A percentile compares a stretch with the other conserved stretches of the same genome.
phyloP scores from a whole-genome alignment of 208 protist species.

The Leptomonas seymouri region DNA sequence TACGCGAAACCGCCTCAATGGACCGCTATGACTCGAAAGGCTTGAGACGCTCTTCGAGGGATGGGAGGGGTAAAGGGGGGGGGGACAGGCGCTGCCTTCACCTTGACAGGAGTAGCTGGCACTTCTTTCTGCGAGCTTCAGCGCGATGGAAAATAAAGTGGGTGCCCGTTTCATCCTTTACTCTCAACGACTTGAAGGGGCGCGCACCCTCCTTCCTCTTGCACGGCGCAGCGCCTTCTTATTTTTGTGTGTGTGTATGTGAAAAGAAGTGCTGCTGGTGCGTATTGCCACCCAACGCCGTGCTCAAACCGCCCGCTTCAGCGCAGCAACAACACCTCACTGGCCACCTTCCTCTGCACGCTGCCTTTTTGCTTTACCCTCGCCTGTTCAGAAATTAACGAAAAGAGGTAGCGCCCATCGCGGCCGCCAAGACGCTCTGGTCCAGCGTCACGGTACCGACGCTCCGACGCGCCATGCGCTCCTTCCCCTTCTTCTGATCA shows the following conservation, averaged over 20 bases:
- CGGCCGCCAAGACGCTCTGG: conserved; percentile 92
- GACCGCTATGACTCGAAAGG: too few relatives aligned
- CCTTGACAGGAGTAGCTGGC: too few relatives aligned
- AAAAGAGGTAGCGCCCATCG: conserved; percentile 78
- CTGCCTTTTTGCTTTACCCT: background rate
- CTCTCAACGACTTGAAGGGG: too few relatives aligned
- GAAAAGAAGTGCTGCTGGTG: background rate
- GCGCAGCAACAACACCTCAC: background rate
- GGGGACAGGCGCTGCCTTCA: too few relatives aligned
- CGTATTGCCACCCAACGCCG: background rate
- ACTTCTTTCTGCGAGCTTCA: too few relatives aligned
- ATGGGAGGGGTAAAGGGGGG: too few relatives aligned
- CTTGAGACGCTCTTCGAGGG: too few relatives aligned
- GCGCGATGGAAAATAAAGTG: too few relatives aligned
- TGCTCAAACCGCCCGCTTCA: background rate
- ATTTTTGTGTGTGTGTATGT: background rate
- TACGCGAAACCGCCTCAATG: too few relatives aligned
- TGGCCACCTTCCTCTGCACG: background rate
- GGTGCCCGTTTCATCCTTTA: conserved; percentile 1
- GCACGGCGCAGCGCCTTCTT: too few relatives aligned
- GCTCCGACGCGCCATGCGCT: conserved; percentile 92
- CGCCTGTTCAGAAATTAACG: conserved; percentile 15
- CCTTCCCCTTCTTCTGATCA: conserved; percentile 98
- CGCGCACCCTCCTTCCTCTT: too few relatives aligned
- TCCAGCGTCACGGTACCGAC: conserved; percentile 93